A percentile compares a stretch with the other conserved stretches of the same genome.
These are phyloP conservation scores for Cordyceps farinosa DNA, from an alignment of 2,329 filamentous ascomycete species.

Conservation along the genomic window DNA sequence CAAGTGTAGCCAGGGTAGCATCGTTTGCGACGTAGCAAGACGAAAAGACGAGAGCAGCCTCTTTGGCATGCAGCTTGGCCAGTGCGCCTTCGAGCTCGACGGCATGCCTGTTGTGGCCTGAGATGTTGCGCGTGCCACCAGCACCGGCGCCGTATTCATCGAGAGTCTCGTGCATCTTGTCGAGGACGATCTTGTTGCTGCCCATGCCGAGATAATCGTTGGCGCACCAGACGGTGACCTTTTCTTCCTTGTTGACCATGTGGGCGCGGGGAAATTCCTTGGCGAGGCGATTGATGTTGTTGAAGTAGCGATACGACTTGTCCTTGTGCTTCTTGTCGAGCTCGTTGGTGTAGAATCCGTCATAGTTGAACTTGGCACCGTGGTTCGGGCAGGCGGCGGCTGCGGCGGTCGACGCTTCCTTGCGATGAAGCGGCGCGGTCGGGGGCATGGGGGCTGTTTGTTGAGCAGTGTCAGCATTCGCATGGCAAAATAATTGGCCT, in stretches of 20 bases:
- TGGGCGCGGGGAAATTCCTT: constrained; percentile 95
- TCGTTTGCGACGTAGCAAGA: constrained; percentile 99
- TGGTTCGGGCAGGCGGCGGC: constrained; percentile 23
- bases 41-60: constrained; percentile 88
- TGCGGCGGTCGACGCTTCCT: constrained; percentile 15
- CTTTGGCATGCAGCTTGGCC: constrained; percentile 86
- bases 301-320: constrained; percentile 99
- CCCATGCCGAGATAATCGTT: constrained; percentile 99
- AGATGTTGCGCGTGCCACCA: constrained; percentile 95
- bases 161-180: constrained; percentile 89
- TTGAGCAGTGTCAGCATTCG: constrained; percentile 13
- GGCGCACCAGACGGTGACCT: constrained; percentile 97
- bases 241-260: constrained; percentile 76
- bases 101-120: constrained; percentile 94
- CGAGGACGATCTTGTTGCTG: constrained; percentile 78
- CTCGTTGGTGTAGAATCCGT: constrained; percentile 81
- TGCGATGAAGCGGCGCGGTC: constrained; percentile 23
- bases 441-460: constrained; percentile 25
- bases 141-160: constrained; percentile 94
- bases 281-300: constrained; percentile 98
- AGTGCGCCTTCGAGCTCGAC: constrained; percentile 77
- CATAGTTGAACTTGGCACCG: constrained; percentile 74
- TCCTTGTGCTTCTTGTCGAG: constrained; percentile 99
- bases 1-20: constrained; percentile 92
- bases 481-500: background rate